Base-by-base conservation (phyloP, 2,329 filamentous ascomycete species). In the Fusarium sp. region DNA sequence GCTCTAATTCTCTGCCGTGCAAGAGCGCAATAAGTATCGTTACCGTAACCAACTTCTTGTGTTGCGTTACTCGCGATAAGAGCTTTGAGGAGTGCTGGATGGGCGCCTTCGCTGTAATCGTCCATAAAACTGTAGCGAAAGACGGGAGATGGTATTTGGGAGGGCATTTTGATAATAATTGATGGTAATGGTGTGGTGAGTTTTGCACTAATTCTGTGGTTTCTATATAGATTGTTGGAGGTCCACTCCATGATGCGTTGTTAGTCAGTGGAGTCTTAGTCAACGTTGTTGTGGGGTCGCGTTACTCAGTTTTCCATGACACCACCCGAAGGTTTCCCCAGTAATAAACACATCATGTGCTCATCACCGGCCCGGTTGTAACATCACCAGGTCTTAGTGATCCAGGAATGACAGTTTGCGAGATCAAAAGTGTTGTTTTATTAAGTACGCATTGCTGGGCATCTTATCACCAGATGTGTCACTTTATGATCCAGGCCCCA, bases 41-140 rank as follows among this genome's bases (percentile, higher is more conserved):
- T 78, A 16, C 84, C 85, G 67, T 86, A 86, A 32, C 84, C 81
- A 8, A 79, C 73, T 69, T 86, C 82, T 52, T 86, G 84, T 2
- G 80, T 79, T 6, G 73, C 71, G 58, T 86, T 86, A 71, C 80
- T 82, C 32, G 78, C 72, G 18, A 85, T 71, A 3, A 86, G 77
- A 12, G 84, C 83, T 46, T 85, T 80, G 29, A 86, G 79, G 5
- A 86, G 76, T n/a, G 80, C 78, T 8, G 85, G 84, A 63, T 86
- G 85, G 0, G 83, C 84, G 38, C 84, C 85, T 63, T 86, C 84
- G 73, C 83, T 84, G 71, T 86, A 86, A 67, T 86, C 84, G 68
- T 86, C 84, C 49, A 83, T 78, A 59, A 86, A 83, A 73, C 83
- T 84, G 71, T 85, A 86, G 29, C 70, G 75, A 6, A 62, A 58